A percentile compares a stretch with the other conserved stretches of the same genome.
Conservation (phyloP, 139 green algal genomes). For the Ulvella scutata region DNA sequence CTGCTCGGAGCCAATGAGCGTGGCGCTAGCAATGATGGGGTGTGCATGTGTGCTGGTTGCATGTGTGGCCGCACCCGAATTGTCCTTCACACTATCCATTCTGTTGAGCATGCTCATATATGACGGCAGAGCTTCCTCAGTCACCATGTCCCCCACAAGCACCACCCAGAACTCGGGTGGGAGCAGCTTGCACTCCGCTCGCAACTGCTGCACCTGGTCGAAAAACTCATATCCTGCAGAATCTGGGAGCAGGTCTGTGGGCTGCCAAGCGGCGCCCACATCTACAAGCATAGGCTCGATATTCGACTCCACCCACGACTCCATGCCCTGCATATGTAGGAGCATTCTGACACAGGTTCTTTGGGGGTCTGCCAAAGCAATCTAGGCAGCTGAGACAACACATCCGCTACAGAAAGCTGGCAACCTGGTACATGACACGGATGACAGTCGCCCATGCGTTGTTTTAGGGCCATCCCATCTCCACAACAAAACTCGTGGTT, state of each 20-base stretch:
- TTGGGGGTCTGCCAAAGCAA: too few species aligned
- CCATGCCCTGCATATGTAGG: conserved; percentile 7
- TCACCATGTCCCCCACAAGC: conserved; percentile 38
- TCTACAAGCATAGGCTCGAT: background rate
- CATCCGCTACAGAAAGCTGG: too few species aligned
- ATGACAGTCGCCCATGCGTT: too few species aligned
- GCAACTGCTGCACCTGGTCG: conserved; percentile 21
- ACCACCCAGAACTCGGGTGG: conserved; percentile 33
- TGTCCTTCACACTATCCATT: conserved; percentile 21
- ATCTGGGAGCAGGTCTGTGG: conserved; percentile 34
- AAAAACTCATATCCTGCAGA: conserved; percentile 21
- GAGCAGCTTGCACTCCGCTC: conserved; percentile 15
- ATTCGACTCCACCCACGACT: background rate
- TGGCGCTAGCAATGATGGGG: too few species aligned
- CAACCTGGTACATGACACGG: too few species aligned
- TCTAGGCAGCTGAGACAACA: too few species aligned
- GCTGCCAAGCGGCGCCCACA: conserved; percentile 23
- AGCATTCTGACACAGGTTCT: too few species aligned
- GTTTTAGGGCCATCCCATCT: too few species aligned
- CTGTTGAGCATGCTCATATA: conserved; percentile 57
- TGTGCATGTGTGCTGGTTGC: too few species aligned
- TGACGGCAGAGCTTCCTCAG: conserved; percentile 44
- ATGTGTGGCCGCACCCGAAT: background rate
- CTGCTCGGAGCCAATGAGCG: too few species aligned
- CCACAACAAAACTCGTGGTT: too few species aligned